Conservation (phyloP, 2,329 filamentous ascomycete species). For the Sclerotinia borealis region DNA sequence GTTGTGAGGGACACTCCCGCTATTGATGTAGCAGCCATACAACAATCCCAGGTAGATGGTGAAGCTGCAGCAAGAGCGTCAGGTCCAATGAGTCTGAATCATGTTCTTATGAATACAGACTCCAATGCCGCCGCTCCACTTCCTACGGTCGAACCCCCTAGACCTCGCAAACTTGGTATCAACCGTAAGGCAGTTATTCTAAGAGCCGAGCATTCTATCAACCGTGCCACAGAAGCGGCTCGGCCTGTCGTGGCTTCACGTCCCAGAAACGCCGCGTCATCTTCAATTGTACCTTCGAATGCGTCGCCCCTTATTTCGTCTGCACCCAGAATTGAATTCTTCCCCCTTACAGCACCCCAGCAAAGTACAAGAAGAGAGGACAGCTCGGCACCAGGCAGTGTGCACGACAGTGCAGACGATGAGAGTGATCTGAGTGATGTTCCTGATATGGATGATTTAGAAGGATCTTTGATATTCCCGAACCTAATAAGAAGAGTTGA, state of each 20-base stretch:
- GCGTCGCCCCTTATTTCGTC: conserved; percentile 21
- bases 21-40: conserved; percentile 35
- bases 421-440: conserved; percentile 50
- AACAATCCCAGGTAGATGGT: conserved; percentile 41
- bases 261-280: conserved; percentile 14
- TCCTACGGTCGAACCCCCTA: conserved; percentile 22
- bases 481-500: conserved; percentile 12
- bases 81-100: conserved; percentile 31
- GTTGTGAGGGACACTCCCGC: conserved; percentile 53
- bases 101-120: conserved; percentile 31
- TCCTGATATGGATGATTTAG: conserved; percentile 31
- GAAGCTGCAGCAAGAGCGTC: conserved; percentile 32
- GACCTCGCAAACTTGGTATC: conserved; percentile 28
- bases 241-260: conserved; percentile 34
- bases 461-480: conserved; percentile 19
- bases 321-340: conserved; percentile 34
- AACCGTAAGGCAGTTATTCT: conserved; percentile 47
- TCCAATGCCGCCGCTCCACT: conserved; percentile 25
- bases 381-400: conserved; percentile 33
- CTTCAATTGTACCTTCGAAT: conserved; percentile 28
- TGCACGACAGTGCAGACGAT: conserved; percentile 47
- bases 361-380: conserved; percentile 31
- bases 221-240: conserved; percentile 34
- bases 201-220: conserved; percentile 54
- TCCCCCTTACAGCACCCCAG: conserved; percentile 26